phyloP scores from a whole-genome alignment of 345 rosid genomes.

The Lenwebbia sp. region DNA sequence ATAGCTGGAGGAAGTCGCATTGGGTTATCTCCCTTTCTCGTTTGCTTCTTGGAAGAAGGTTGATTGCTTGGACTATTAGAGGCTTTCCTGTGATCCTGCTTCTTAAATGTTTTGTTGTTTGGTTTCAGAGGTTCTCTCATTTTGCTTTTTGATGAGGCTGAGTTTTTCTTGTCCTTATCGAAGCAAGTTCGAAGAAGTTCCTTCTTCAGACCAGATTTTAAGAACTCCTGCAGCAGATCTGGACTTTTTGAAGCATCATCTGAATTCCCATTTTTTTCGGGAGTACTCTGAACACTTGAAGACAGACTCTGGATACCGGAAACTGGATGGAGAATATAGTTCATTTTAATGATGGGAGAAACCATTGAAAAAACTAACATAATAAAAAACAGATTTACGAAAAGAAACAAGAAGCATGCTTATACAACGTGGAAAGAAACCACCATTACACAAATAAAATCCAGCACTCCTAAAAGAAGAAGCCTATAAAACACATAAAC shows the following conservation, averaged over 20 bases:
- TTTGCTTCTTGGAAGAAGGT: constrained; percentile 44
- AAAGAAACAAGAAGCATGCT: background rate
- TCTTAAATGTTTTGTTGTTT: constrained; percentile 43
- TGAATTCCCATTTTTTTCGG: constrained; percentile 43
- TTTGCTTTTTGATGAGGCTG: constrained; percentile 54
- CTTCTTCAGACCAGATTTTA: constrained; percentile 42
- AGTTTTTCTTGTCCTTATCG: constrained; percentile 39
- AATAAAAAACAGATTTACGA: background rate
- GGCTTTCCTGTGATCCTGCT: constrained; percentile 45
- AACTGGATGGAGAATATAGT: constrained; percentile 3
- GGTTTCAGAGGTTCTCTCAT: constrained; percentile 41
- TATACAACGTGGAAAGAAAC: background rate
- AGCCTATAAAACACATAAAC: background rate
- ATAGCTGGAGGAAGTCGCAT: constrained; percentile 21
- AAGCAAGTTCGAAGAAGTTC: constrained; percentile 38
- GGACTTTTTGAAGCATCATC: constrained; percentile 53
- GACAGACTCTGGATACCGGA: constrained; percentile 50
- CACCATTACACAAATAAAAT: background rate
- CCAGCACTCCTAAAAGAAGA: background rate
- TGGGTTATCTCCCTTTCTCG: constrained; percentile 61
- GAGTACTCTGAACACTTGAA: constrained; percentile 52
- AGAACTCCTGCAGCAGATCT: constrained; percentile 48
- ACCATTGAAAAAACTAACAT: background rate
- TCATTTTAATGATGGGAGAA: background rate
- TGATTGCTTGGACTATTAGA: constrained; percentile 22